A percentile compares a stretch with the other conserved stretches of the same genome.
Evolutionary conservation across 805 yeast species (phyloP).

Genomic region (Cyberlindnera lachancei): DNA sequence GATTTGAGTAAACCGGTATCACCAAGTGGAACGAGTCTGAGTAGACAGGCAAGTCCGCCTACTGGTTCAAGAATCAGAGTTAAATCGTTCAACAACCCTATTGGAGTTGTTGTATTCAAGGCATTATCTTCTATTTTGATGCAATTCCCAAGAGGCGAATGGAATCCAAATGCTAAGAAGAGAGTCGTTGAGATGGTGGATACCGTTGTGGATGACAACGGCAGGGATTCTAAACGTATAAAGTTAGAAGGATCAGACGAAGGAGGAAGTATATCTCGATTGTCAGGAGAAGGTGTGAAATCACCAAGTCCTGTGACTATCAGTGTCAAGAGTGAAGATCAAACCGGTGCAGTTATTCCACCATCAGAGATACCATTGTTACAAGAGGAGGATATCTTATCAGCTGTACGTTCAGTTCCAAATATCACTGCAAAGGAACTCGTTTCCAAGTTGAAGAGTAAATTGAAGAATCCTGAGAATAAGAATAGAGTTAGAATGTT

Average conservation of each 20-base stretch:
- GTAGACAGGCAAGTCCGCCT: constrained; percentile 16
- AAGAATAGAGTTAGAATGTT: constrained; percentile 50
- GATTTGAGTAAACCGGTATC: constrained; percentile 24
- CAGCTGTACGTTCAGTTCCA: constrained; percentile 41
- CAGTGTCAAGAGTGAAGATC: no score
- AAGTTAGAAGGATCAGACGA: constrained; percentile 24
- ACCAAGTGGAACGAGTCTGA: constrained; percentile 11
- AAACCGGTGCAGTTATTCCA: not conserved
- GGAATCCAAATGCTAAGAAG: constrained; percentile 60
- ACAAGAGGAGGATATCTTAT: constrained; percentile 66
- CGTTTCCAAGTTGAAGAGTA: constrained; percentile 50
- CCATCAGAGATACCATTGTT: constrained; percentile 31
- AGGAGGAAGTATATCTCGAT: constrained; percentile 2
- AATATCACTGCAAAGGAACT: constrained; percentile 52
- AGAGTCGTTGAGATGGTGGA: constrained; percentile 26
- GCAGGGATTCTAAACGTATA: constrained; percentile 31
- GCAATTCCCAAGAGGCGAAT: constrained; percentile 71
- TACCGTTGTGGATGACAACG: constrained; percentile 13
- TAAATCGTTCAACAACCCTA: constrained; percentile 37
- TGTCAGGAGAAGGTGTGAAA: constrained; percentile 2
- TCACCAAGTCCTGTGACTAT: not conserved
- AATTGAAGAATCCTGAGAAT: constrained; percentile 60
- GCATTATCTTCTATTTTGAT: constrained; percentile 54
- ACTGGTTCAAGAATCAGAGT: constrained; percentile 29
- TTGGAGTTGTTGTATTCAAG: constrained; percentile 54